Base-by-base conservation (phyloP, 306 rosid genomes). In the Ormosia semicastrata region DNA sequence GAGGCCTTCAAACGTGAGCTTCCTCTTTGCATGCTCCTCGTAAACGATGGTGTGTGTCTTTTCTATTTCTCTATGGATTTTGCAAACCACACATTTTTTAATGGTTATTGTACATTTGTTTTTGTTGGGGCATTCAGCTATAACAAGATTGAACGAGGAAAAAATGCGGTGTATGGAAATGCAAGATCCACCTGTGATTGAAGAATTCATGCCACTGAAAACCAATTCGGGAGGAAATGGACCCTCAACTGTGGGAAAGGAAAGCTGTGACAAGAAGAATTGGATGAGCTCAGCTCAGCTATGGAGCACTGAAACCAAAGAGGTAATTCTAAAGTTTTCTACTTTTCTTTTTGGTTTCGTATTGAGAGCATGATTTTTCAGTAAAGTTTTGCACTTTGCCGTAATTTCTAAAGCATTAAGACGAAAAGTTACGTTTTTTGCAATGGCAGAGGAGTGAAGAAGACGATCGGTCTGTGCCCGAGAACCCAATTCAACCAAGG, bases 1-100 rank as follows among this genome's bases (percentile, higher is more conserved):
- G 90, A 89, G 4, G 97, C 90, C 24, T 94, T 94, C 66, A 92
- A 94, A 81, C 90, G 97, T 8, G 97, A 94, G 87, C 98, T 94
- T 81, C 98, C 98, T 43, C 91, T 91, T 17, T 92, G 87, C 80
- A 80, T 88, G 87, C 78, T 90, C 77, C 90, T 94, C 37, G 82
- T 94, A 4, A 87, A 81, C 47, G 93, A 94, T 54, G 97, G 98
- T 94, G 72, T 12, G 82, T 24, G 24, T 17, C 0, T 69, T 39
- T 24, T 72, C 2, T 46, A 32, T 59, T 6, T 8, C 14, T 60
- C 24, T 24, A 24, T 24, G 24, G 11, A 18, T 69, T 24, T 63
- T 24, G 52, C 54, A 4, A 17, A 7, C 8, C 6, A 4, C 8
- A 9, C 18, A 2, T 37, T 39, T 37, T 10, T 7, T 41, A 7